A percentile compares a stretch with the other conserved stretches of the same genome.
phyloP scores from a whole-genome alignment of 2,329 filamentous ascomycete species.

The Colletotrichum sp. region DNA sequence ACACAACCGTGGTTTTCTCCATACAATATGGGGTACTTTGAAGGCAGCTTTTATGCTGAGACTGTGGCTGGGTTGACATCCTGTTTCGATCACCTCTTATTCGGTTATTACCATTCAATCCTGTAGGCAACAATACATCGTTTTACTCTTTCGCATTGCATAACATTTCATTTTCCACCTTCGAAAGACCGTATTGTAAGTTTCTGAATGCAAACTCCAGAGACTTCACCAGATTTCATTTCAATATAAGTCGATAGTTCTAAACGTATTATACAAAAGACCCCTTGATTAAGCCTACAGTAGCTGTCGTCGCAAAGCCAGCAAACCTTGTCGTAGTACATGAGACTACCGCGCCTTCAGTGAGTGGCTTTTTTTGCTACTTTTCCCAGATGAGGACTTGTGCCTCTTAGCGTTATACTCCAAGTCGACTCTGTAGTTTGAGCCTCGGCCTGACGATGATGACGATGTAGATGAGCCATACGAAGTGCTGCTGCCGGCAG shows the following conservation, averaged over 20 bases:
- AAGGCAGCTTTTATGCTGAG: neutral
- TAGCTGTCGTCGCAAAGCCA: neutral
- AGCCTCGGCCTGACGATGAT: constrained; percentile 20
- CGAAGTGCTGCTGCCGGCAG: neutral
- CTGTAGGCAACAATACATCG: neutral
- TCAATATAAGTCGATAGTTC: neutral
- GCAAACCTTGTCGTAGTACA: neutral
- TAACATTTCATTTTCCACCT: too few species aligned
- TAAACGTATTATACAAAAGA: neutral
- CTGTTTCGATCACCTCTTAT: neutral
- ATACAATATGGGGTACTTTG: neutral
- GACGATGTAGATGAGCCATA: constrained; percentile 11
- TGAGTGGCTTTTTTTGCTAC: neutral
- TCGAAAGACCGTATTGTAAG: too few species aligned
- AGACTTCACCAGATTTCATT: neutral
- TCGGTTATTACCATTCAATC: neutral
- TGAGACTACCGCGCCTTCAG: neutral
- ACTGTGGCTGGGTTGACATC: neutral
- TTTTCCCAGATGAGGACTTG: constrained; percentile 7
- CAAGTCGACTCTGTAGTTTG: constrained; percentile 30
- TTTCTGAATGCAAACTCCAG: too few species aligned
- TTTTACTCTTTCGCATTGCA: neutral
- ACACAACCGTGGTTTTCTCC: neutral
- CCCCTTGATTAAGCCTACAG: neutral
- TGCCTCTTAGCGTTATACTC: constrained; percentile 31